These are phyloP conservation scores for Priceomyces fermenticarens DNA, from an alignment of 805 yeast genomes.

Conservation along the genomic window DNA sequence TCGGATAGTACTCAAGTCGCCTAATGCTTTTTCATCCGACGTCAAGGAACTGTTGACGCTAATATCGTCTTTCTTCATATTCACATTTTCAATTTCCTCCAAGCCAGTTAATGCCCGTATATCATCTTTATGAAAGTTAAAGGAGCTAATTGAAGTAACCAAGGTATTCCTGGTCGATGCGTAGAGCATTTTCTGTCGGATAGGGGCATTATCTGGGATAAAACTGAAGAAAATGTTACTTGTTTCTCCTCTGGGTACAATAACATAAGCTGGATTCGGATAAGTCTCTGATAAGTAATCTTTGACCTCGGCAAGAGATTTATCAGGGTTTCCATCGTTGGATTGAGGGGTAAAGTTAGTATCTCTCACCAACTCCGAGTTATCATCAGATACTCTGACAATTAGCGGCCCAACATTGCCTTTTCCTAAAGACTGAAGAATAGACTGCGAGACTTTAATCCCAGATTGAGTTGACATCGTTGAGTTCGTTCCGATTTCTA, in stretches of 20 bases:
- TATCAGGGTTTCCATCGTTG: constrained; percentile 8
- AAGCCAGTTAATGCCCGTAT: constrained; percentile 51
- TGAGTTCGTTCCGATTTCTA: background rate
- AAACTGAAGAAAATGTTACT: constrained; percentile 62
- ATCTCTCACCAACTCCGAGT: constrained; percentile 33
- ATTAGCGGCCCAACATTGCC: constrained; percentile 22
- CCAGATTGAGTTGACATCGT: constrained; percentile 45
- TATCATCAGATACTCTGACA: constrained; percentile 30
- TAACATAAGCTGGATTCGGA: constrained; percentile 38
- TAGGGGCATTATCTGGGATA: constrained; percentile 84
- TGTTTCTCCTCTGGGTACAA: constrained; percentile 18
- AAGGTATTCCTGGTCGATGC: constrained; percentile 86
- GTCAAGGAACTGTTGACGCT: constrained; percentile 47
- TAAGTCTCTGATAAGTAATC: constrained; percentile 18
- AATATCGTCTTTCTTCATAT: constrained; percentile 32
- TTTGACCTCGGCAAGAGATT: constrained; percentile 19
- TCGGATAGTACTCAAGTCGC: constrained; percentile 38
- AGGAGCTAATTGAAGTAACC: constrained; percentile 69
- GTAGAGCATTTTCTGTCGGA: constrained; percentile 85
- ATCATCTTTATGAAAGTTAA: constrained; percentile 41
- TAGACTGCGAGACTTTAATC: constrained; percentile 31
- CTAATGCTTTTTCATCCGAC: constrained; percentile 53
- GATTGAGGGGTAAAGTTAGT: constrained; percentile 12
- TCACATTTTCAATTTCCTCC: constrained; percentile 50
- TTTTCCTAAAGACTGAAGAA: constrained; percentile 25